These are phyloP conservation scores for Ogataea haglerorum DNA, from an alignment of 805 yeast species.

Conservation along the genomic window DNA sequence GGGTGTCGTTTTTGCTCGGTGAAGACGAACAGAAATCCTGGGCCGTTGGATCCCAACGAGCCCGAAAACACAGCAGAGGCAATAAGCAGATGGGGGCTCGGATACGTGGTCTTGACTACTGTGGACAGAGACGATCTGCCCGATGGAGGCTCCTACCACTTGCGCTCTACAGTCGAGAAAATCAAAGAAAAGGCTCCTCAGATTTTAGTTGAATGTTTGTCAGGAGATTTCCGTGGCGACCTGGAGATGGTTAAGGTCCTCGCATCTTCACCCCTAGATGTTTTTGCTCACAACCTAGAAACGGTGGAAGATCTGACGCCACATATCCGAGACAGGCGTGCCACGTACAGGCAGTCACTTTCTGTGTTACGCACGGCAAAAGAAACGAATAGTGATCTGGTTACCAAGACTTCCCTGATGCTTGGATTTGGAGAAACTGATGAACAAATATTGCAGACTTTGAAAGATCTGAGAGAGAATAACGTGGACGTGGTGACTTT, in stretches of 20 bases:
- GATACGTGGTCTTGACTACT: conserved; percentile 94
- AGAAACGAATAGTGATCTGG: conserved; percentile 62
- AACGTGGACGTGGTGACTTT: conserved; percentile 93
- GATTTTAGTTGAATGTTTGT: conserved; percentile 84
- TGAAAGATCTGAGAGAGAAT: conserved; percentile 70
- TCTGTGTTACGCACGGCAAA: conserved; percentile 80
- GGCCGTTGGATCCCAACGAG: conserved; percentile 89
- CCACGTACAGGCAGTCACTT: conserved; percentile 87
- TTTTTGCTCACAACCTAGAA: conserved; percentile 94
- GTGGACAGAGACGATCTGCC: conserved; percentile 93
- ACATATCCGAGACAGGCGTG: conserved; percentile 92
- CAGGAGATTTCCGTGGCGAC: conserved; percentile 96
- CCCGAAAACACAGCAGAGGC: conserved; percentile 99
- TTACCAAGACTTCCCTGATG: conserved; percentile 95
- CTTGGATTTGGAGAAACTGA: conserved; percentile 96
- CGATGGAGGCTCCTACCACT: conserved; percentile 92
- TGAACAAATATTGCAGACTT: conserved; percentile 74
- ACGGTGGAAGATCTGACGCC: conserved; percentile 96
- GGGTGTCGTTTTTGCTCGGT: conserved; percentile 99
- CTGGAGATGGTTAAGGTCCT: conserved; percentile 71
- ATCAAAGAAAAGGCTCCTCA: conserved; percentile 89
- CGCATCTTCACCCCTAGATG: conserved; percentile 88
- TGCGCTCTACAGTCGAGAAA: conserved; percentile 79
- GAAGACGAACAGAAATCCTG: conserved; percentile 85
- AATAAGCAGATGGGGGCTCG: conserved; percentile 95